Conservation (phyloP, 495 filamentous ascomycete genomes). For the Haplographium delicatum region DNA sequence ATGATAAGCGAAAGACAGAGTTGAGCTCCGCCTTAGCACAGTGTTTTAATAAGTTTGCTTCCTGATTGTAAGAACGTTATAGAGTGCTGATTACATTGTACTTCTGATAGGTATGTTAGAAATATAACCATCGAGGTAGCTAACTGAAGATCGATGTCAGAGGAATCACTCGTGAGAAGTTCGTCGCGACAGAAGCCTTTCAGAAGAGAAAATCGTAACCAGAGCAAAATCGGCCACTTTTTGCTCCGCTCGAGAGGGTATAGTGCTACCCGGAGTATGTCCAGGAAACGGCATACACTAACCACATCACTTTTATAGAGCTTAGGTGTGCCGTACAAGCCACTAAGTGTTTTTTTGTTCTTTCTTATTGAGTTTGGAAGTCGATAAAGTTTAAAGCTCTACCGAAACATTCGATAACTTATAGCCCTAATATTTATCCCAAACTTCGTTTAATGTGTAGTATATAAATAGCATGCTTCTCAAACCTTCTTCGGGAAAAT, state of each 20-base stretch:
- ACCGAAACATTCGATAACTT: too few species aligned
- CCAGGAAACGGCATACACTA: too few species aligned
- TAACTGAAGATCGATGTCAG: background rate
- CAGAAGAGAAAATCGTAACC: background rate
- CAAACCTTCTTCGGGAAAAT: too few species aligned
- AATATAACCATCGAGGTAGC: background rate
- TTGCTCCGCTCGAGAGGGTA: background rate
- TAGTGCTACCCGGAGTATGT: too few species aligned
- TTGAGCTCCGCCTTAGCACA: conserved; percentile 32
- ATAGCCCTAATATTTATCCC: too few species aligned
- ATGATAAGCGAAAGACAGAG: conserved; percentile 35
- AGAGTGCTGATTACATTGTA: background rate
- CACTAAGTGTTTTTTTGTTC: too few species aligned
- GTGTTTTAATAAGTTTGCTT: conserved; percentile 2
- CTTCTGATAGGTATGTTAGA: background rate
- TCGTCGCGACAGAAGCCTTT: background rate
- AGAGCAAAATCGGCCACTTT: background rate
- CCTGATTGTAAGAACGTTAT: background rate
- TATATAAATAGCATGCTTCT: too few species aligned
- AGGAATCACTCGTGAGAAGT: background rate
- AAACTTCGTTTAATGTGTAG: too few species aligned
- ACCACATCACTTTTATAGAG: too few species aligned
- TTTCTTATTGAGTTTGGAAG: too few species aligned
- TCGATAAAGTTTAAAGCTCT: too few species aligned
- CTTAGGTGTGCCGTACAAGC: too few species aligned